phyloP scores from a whole-genome alignment of 805 yeast species.

The Monosporozyma unispora region DNA sequence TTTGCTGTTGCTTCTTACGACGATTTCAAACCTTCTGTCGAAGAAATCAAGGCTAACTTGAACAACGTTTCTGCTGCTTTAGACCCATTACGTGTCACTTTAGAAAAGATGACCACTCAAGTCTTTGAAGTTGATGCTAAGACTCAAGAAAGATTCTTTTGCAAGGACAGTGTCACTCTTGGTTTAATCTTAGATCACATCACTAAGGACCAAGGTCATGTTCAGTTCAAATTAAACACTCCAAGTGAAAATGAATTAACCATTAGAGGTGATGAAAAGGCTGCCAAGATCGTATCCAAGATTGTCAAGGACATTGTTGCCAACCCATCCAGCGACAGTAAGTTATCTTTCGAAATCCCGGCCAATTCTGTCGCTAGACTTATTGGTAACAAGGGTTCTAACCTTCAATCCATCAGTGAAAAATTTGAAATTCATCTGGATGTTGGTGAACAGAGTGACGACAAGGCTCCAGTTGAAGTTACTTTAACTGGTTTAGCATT shows the following conservation, averaged over 20 bases:
- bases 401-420: slow-evolving; percentile 56
- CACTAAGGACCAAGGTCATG: slow-evolving; percentile 27
- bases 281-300: slow-evolving; percentile 38
- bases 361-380: slow-evolving; percentile 60
- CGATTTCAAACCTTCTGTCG: slow-evolving; percentile 65
- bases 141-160: slow-evolving; percentile 41
- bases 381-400: slow-evolving; percentile 84
- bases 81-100: slow-evolving; percentile 49
- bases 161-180: slow-evolving; percentile 13
- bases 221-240: slow-evolving; percentile 42
- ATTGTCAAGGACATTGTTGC: slow-evolving; percentile 29
- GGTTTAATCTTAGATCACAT: slow-evolving; percentile 30
- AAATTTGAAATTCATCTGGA: slow-evolving; percentile 72
- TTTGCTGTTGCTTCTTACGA: slow-evolving; percentile 37
- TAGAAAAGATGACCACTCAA: slow-evolving; percentile 42
- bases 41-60: slow-evolving; percentile 50
- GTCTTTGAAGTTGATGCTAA: slow-evolving; percentile 43
- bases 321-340: slow-evolving; percentile 20
- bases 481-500: slow-evolving; percentile 67
- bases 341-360: slow-evolving; percentile 52
- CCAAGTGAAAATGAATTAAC: slow-evolving; percentile 45
- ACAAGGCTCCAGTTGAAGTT: slow-evolving; percentile 37
- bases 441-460: slow-evolving; percentile 42
- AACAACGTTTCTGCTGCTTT: slow-evolving; percentile 46
- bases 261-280: slow-evolving; percentile 61